These are phyloP conservation scores for Rubia balearica DNA, from an alignment of 305 asterid genomes.

Conservation along the genomic window DNA sequence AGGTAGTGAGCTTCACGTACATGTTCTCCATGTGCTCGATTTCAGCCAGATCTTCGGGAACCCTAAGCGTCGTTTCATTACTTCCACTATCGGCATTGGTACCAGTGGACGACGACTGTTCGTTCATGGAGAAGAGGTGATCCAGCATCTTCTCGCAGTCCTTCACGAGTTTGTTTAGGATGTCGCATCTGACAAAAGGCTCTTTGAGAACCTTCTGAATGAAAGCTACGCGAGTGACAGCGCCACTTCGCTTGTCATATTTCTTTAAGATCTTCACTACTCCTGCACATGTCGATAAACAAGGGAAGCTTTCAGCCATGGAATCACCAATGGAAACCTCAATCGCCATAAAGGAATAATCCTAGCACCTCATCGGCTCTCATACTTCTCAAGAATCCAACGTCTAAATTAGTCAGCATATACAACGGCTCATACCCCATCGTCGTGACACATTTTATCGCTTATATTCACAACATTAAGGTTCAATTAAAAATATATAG, in stretches of 20 bases:
- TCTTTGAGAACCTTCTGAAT: conserved; percentile 58
- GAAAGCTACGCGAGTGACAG: conserved; percentile 55
- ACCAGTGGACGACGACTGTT: conserved; percentile 25
- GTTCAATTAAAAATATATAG: no score
- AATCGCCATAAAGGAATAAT: not conserved
- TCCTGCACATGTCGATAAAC: conserved; percentile 23
- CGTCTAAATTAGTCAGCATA: no score
- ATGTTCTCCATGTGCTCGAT: conserved; percentile 54
- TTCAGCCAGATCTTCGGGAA: conserved; percentile 53
- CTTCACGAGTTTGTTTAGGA: conserved; percentile 53
- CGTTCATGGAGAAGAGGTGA: conserved; percentile 42
- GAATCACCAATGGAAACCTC: not conserved
- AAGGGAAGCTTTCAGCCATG: not conserved
- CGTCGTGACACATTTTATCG: no score
- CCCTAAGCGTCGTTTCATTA: conserved; percentile 25
- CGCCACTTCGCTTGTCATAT: conserved; percentile 70
- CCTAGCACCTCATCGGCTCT: not conserved
- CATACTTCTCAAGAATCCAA: no score
- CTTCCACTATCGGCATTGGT: conserved; percentile 17
- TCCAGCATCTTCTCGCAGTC: conserved; percentile 58
- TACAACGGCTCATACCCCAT: no score
- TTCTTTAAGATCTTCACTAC: conserved; percentile 68
- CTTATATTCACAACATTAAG: no score
- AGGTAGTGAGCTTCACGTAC: conserved; percentile 53
- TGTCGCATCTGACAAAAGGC: conserved; percentile 63